Evolutionary conservation across 176 grass and related monocot genomes (phyloP).

Genomic region (Urochloa ruziziensis): DNA sequence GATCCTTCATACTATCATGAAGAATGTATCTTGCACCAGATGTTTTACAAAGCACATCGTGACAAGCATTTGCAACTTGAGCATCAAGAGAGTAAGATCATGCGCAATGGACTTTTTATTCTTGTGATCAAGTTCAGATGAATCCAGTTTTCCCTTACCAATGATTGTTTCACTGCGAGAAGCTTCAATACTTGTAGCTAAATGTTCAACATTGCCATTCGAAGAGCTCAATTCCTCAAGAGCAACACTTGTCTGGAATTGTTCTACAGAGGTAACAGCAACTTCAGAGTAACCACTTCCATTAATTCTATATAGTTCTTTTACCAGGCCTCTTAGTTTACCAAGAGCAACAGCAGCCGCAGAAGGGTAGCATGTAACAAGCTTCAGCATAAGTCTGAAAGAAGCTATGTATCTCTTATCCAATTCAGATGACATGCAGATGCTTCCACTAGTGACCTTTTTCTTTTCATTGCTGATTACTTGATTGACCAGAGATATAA

Average conservation of each 20-base stretch:
- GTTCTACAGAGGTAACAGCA: slow-evolving; percentile 13
- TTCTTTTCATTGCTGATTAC: slow-evolving; percentile 12
- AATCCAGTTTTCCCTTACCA: slow-evolving; percentile 8
- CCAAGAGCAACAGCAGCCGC: slow-evolving; percentile 50
- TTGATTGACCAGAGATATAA: slow-evolving; percentile 42
- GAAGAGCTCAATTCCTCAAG: slow-evolving; percentile 13
- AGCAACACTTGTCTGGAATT: slow-evolving; percentile 17
- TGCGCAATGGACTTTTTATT: not conserved
- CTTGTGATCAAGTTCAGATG: slow-evolving; percentile 14
- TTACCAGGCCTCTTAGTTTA: slow-evolving; percentile 50
- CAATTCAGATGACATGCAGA: slow-evolving; percentile 25
- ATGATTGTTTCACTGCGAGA: slow-evolving; percentile 20
- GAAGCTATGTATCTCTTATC: slow-evolving; percentile 35
- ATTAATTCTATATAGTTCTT: slow-evolving; percentile 44
- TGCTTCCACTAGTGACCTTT: slow-evolving; percentile 12
- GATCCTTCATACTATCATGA: slow-evolving; percentile 45
- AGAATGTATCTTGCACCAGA: slow-evolving; percentile 24
- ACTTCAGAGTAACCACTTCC: slow-evolving; percentile 6
- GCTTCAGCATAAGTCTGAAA: slow-evolving; percentile 53
- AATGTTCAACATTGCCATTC: slow-evolving; percentile 15
- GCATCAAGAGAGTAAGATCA: slow-evolving; percentile 37
- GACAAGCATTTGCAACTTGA: slow-evolving; percentile 59
- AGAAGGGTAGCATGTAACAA: slow-evolving; percentile 60
- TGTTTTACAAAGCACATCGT: slow-evolving; percentile 47
- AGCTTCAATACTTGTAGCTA: slow-evolving; percentile 3